These are phyloP conservation scores for Dothideomycetes sp. DNA, from an alignment of 2,329 filamentous ascomycete genomes.

Conservation along the genomic window DNA sequence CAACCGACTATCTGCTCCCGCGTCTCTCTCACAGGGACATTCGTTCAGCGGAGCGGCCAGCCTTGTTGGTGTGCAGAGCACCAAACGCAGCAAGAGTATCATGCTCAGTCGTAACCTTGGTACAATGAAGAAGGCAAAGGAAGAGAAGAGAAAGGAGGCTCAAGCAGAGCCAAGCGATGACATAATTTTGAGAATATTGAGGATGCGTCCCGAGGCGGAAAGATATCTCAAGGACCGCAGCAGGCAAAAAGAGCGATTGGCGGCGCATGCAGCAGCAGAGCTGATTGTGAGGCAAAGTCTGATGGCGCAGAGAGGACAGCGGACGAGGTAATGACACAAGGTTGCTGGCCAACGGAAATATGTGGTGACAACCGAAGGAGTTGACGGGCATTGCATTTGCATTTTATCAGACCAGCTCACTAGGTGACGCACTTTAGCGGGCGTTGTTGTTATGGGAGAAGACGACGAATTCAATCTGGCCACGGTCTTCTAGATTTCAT, in stretches of 20 bases:
- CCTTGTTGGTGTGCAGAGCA: constrained; percentile 49
- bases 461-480: too few relatives aligned
- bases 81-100: constrained; percentile 47
- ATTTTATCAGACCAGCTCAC: too few relatives aligned
- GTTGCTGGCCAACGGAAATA: constrained; percentile 6
- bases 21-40: constrained; percentile 31
- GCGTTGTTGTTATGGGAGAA: too few relatives aligned
- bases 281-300: constrained; percentile 92
- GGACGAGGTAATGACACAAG: constrained; percentile 5
- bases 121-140: constrained; percentile 91
- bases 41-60: constrained; percentile 39
- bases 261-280: constrained; percentile 80
- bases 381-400: too few relatives aligned
- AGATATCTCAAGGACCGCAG: constrained; percentile 82
- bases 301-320: constrained; percentile 30
- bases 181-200: constrained; percentile 88
- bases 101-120: constrained; percentile 91
- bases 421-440: too few relatives aligned
- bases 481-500: too few relatives aligned
- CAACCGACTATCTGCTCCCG: constrained; percentile 61
- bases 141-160: constrained; percentile 88
- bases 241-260: constrained; percentile 85
- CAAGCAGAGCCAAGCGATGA: constrained; percentile 96
- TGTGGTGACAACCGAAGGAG: too few relatives aligned
- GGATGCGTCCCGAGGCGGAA: constrained; percentile 87